phyloP scores from a whole-genome alignment of 306 rosid genomes.

The Malus fusca region DNA sequence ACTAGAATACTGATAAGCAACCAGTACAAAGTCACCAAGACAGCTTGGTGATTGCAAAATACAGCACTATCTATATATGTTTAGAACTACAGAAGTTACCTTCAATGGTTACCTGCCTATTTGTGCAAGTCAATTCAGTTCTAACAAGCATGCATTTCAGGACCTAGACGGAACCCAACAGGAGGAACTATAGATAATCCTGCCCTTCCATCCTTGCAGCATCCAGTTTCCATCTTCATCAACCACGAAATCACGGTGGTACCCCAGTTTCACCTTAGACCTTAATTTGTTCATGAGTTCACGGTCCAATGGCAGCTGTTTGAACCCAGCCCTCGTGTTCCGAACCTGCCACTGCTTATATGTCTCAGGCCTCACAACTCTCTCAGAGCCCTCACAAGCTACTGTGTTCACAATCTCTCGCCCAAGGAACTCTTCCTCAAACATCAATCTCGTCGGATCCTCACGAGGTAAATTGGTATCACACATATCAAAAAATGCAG shows the following conservation, averaged over 20 bases:
- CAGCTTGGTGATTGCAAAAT: neutral
- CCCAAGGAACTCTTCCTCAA: constrained; percentile 51
- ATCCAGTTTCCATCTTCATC: constrained; percentile 51
- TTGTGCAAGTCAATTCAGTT: neutral
- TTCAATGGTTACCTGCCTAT: neutral
- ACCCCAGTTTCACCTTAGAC: constrained; percentile 22
- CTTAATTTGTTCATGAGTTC: constrained; percentile 32
- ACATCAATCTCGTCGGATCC: constrained; percentile 42
- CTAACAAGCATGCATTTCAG: neutral
- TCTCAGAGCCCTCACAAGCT: constrained; percentile 65
- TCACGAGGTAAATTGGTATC: constrained; percentile 34
- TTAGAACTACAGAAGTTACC: neutral
- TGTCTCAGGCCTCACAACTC: constrained; percentile 55
- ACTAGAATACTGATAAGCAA: neutral
- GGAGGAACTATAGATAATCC: constrained; percentile 41
- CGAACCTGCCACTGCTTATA: constrained; percentile 67
- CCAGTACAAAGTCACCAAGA: neutral
- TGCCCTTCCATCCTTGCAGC: constrained; percentile 81
- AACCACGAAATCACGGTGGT: constrained; percentile 48
- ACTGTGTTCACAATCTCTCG: constrained; percentile 40
- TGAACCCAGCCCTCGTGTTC: constrained; percentile 45
- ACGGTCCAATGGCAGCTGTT: constrained; percentile 39
- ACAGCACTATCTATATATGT: neutral
- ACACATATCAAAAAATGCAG: constrained; percentile 48
- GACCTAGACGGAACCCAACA: constrained; percentile 49